These are phyloP conservation scores for Tulasnella sp. DNA, from an alignment of 768 basidiomycete species.

Conservation along the genomic window DNA sequence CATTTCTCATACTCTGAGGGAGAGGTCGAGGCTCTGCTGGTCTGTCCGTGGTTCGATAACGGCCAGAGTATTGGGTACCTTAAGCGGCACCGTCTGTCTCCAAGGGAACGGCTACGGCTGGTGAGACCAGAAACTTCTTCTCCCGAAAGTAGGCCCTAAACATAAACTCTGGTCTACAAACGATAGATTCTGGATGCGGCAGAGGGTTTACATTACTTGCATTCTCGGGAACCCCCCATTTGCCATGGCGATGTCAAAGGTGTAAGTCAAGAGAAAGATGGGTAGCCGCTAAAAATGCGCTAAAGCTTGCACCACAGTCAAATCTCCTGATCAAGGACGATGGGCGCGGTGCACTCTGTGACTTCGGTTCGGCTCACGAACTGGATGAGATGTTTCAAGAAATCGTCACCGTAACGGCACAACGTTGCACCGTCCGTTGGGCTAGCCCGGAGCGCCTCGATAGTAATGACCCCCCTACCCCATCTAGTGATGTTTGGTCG, in stretches of 20 bases:
- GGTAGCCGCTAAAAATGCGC: no score
- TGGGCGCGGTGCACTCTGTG: slow-evolving; percentile 2
- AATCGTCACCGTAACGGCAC: not conserved
- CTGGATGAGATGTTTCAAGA: slow-evolving; percentile 7
- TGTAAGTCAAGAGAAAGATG: not conserved
- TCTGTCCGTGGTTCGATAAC: not conserved
- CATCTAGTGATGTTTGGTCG: not conserved
- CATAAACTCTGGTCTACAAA: not conserved
- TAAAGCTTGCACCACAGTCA: not conserved
- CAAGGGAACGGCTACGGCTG: not conserved
- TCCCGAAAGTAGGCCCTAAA: not conserved
- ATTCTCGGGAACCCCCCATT: slow-evolving; percentile 4
- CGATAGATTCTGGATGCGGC: not conserved
- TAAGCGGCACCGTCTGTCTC: not conserved
- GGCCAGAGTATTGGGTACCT: not conserved
- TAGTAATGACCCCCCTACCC: not conserved
- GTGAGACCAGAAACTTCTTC: not conserved
- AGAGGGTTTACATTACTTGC: slow-evolving; percentile 21
- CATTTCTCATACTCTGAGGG: not conserved
- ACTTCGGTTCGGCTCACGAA: not conserved
- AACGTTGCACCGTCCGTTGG: not conserved
- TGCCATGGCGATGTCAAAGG: slow-evolving; percentile 29
- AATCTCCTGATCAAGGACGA: slow-evolving; percentile 1
- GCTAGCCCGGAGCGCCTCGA: not conserved
- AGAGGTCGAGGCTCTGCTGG: not conserved